These are phyloP conservation scores for Saccharomycopsis sp. DNA, from an alignment of 805 yeast genomes.

Conservation along the genomic window DNA sequence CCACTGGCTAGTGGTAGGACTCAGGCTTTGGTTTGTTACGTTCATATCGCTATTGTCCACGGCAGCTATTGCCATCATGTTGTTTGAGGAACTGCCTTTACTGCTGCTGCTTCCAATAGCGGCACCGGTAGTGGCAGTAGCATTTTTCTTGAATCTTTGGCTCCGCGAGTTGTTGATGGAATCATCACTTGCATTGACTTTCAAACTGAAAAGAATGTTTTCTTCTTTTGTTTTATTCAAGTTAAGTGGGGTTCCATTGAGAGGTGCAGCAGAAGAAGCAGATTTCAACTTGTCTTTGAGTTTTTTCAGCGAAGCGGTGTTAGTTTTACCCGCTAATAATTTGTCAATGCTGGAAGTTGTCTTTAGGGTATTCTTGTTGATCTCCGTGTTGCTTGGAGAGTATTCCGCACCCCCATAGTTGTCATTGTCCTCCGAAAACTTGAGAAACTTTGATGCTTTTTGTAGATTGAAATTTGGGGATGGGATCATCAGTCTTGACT, in stretches of 20 bases:
- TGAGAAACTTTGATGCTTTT: constrained; percentile 9
- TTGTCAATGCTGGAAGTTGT: constrained; percentile 7
- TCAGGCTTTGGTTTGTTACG: background rate
- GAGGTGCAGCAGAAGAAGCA: constrained; percentile 4
- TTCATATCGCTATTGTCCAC: background rate
- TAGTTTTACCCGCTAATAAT: background rate
- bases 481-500: constrained; percentile 2
- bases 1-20: constrained; percentile 3
- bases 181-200: constrained; percentile 16
- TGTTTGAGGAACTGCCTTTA: constrained; percentile 4
- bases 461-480: constrained; percentile 16
- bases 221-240: background rate
- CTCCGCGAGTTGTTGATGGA: constrained; percentile 10
- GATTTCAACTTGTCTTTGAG: constrained; percentile 11
- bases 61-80: background rate
- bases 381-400: constrained; percentile 11
- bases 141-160: background rate
- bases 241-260: constrained; percentile 4
- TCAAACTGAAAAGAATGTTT: constrained; percentile 9
- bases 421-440: background rate
- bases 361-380: background rate
- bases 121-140: background rate
- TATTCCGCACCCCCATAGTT: background rate
- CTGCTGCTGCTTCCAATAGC: background rate
- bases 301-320: constrained; percentile 1